Evolutionary conservation across 2,329 filamentous ascomycete genomes (phyloP), one percentile per base, ranked within the genome.

Genomic region (Furcasterigmium sp.): DNA sequence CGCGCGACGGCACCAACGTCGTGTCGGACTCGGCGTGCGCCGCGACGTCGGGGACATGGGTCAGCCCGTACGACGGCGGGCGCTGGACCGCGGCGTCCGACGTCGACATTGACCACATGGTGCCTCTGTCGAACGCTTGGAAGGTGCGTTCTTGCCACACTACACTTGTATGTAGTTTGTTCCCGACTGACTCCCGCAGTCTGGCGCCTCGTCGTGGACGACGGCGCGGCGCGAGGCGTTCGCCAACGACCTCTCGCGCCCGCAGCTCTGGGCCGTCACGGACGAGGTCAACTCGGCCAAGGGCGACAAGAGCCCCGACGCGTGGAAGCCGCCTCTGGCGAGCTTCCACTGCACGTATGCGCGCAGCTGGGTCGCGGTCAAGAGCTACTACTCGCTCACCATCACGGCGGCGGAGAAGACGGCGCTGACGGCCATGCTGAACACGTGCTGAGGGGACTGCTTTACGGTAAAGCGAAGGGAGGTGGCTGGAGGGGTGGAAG

Each of bases 51-150:
- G 87, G 88, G 5, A 71, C 68, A 0, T 93, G 88, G 87, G 63
- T 60, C 32, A 83, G 78, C 28, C 84, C 85, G 0, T 93, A 86
- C 58, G 87, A 91, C 55, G 86, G 85, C 14, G 82, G 68, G 1
- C 80, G 72, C 2, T 89, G 84, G 83, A 84, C 78, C 0, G 67
- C 70, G 1, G 77, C 85, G 1, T 76, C 72, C 15, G 84, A 91
- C 53, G 61, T 93, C 1, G 86, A 91, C 53, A 91, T 93, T 46
- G 88, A 93, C 60, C 88, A 93, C 60, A 73, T 93, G 65, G 85
- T 94, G 3, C 87, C 88, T 1, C 61, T 94, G 47, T 83, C 84
- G 58, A 88, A 91, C 56, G 86, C 87, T 5, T 91, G 86, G 87
- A 80, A 39, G 37, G 37, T 39, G 18, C 15, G 37, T 39, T 15